Base-by-base conservation (phyloP, 257 asterid species). In the Primulina eburnea region DNA sequence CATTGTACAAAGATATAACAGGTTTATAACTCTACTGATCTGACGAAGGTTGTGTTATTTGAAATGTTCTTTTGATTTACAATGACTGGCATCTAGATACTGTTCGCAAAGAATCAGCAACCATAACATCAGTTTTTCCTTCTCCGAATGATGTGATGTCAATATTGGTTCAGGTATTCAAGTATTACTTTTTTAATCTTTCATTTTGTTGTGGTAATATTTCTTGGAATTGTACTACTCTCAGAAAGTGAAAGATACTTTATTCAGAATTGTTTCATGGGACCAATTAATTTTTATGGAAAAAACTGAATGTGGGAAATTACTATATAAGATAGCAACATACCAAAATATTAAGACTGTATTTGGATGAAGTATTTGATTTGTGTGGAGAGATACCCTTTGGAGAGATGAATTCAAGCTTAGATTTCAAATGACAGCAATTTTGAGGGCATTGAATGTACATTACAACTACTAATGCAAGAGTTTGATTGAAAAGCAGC, bases 111-210 rank as follows among this genome's bases (percentile, higher is more conserved):
- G 99, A 94, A 84, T 92, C 97, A 69, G 99, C 99, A 60, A 91
- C 97, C 35, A 94, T 94, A 81, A 88, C 86, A 52, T 93, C 97
- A 18, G 97, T 94, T 37, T 94, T 94, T 82, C 99, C 99, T 47
- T 91, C 93, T 57, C 99, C 99, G 68, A 83, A 85, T 85, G 99
- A 94, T 84, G 98, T 94, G 71, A 94, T 88, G 99, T 88, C 96
- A 73, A 94, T 94, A 81, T 77, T 94, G 81, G 97, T 94, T 66
- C 99, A 94, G 99, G 98, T 91, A 84, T 65, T 67, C 43, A 33
- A 57, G 65, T 60, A 0, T 68, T 11, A 67, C 38, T 69, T 62
- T 65, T 47, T 58, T 72, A 34, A 20, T 66, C 59, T 32, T 80
- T 73, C 64, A 60, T 73, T 64, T 67, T 55, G 52, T 10, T 40